These are phyloP conservation scores for Dictyostelium intermedium DNA, from an alignment of 78 protist genomes.

Conservation along the genomic window DNA sequence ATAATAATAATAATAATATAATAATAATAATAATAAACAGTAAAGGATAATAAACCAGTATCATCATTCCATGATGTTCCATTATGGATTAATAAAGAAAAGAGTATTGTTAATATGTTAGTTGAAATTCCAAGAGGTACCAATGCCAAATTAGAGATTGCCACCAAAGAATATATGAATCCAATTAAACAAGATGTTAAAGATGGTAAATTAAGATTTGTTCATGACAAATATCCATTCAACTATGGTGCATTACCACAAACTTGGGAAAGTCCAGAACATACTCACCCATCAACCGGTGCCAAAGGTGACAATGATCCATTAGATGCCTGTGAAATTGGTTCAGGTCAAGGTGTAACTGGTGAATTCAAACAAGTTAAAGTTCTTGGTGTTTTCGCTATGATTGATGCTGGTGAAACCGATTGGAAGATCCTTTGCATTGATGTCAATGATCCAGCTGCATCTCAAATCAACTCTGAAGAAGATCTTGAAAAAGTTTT, in stretches of 20 bases:
- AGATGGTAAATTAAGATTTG: constrained; percentile 88
- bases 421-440: constrained; percentile 95
- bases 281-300: constrained; percentile 53
- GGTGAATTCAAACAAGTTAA: constrained; percentile 92
- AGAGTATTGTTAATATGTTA: constrained; percentile 81
- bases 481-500: constrained; percentile 82
- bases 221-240: constrained; percentile 91
- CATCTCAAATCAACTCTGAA: constrained; percentile 82
- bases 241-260: constrained; percentile 97
- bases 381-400: constrained; percentile 90
- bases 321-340: constrained; percentile 92
- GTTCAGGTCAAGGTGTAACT: constrained; percentile 22
- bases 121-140: constrained; percentile 92
- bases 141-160: constrained; percentile 92
- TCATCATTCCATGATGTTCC: constrained; percentile 93
- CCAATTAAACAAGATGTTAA: constrained; percentile 93
- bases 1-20: too few relatives aligned
- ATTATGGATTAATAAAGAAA: constrained; percentile 36
- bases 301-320: constrained; percentile 95
- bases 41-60: constrained; percentile 47
- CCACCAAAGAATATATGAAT: constrained; percentile 79
- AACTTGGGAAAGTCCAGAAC: constrained; percentile 91
- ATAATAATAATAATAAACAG: too few relatives aligned
- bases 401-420: constrained; percentile 96
- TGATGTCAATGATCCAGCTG: constrained; percentile 90